phyloP scores from a whole-genome alignment of 2,329 filamentous ascomycete species.

The Penicillium glabrum region DNA sequence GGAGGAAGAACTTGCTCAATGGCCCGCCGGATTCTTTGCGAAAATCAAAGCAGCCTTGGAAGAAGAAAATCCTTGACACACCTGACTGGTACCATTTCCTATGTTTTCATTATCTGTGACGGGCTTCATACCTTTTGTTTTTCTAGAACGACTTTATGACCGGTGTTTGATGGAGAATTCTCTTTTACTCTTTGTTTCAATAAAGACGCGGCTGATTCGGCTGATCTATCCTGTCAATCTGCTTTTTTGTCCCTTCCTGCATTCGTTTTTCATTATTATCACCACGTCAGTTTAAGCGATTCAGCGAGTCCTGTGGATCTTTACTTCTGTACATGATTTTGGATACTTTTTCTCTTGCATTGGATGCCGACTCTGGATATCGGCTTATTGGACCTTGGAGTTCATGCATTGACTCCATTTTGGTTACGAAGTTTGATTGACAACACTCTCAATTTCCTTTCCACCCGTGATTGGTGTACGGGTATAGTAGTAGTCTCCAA shows the following conservation, averaged over 20 bases:
- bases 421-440: slow-evolving; percentile 8
- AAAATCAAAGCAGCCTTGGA: slow-evolving; percentile 49
- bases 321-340: slow-evolving; percentile 19
- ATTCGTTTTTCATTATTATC: slow-evolving; percentile 3
- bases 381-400: slow-evolving; percentile 6
- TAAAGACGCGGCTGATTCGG: slow-evolving; percentile 13
- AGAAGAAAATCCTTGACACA: slow-evolving; percentile 38
- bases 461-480: not conserved
- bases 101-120: slow-evolving; percentile 18
- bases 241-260: not conserved
- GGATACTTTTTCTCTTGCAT: slow-evolving; percentile 9
- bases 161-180: slow-evolving; percentile 21
- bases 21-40: slow-evolving; percentile 50
- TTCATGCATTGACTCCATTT: not conserved
- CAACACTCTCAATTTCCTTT: not conserved
- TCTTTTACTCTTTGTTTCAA: slow-evolving; percentile 1
- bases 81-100: slow-evolving; percentile 25
- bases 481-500: not conserved
- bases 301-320: slow-evolving; percentile 20
- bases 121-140: slow-evolving; percentile 3
- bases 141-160: slow-evolving; percentile 31
- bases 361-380: slow-evolving; percentile 6
- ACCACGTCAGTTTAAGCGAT: slow-evolving; percentile 2
- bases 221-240: slow-evolving; percentile 12
- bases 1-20: slow-evolving; percentile 55